These are phyloP conservation scores for Penicillium sp. DNA, from an alignment of 2,329 filamentous ascomycete genomes.

Conservation along the genomic window DNA sequence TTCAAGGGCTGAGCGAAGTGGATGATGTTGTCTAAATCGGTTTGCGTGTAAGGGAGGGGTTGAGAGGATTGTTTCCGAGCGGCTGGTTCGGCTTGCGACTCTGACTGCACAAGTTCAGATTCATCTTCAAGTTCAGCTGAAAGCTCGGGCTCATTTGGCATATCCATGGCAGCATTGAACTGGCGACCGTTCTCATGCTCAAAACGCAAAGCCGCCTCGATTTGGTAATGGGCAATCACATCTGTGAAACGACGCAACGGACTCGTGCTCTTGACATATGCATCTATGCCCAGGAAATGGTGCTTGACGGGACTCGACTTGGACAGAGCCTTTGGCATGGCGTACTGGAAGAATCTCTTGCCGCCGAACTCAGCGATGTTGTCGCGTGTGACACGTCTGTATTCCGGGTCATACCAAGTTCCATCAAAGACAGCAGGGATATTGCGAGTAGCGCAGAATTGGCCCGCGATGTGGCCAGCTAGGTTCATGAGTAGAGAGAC, in stretches of 20 bases:
- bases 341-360: slow-evolving; percentile 36
- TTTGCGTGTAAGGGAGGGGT: slow-evolving; percentile 51
- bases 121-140: background rate
- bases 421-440: slow-evolving; percentile 38
- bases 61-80: slow-evolving; percentile 8
- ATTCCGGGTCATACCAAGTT: slow-evolving; percentile 42
- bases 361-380: slow-evolving; percentile 44
- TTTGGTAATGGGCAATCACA: slow-evolving; percentile 63
- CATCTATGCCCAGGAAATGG: slow-evolving; percentile 49
- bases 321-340: slow-evolving; percentile 41
- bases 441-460: slow-evolving; percentile 37
- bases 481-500: slow-evolving; percentile 56
- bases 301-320: slow-evolving; percentile 51
- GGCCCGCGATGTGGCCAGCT: slow-evolving; percentile 41
- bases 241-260: slow-evolving; percentile 61
- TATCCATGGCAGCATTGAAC: slow-evolving; percentile 35
- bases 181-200: slow-evolving; percentile 49
- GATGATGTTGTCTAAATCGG: slow-evolving; percentile 51
- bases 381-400: slow-evolving; percentile 35
- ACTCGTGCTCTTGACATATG: slow-evolving; percentile 59
- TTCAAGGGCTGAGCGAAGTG: slow-evolving; percentile 43
- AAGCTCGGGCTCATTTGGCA: slow-evolving; percentile 1
- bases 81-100: background rate
- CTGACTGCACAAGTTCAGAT: background rate
- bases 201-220: slow-evolving; percentile 59